Evolutionary conservation across 2,329 filamentous ascomycete genomes (phyloP).

Genomic region (Aspergillus neoniger): DNA sequence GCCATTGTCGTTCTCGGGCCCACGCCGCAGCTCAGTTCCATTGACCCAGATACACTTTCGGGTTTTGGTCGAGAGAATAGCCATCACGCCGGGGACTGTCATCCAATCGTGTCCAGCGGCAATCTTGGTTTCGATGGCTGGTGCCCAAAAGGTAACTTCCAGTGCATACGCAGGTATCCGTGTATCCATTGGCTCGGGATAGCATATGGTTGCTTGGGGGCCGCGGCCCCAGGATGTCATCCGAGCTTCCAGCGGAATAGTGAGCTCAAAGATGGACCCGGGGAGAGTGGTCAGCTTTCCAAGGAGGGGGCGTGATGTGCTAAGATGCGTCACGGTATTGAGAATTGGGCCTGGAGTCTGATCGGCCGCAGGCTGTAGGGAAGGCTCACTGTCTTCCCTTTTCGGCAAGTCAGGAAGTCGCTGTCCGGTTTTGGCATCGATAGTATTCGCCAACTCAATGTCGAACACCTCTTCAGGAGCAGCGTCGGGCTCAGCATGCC

Average conservation of each 20-base stretch:
- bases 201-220: slow-evolving; percentile 66
- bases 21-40: slow-evolving; percentile 62
- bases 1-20: slow-evolving; percentile 55
- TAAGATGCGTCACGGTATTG: slow-evolving; percentile 25
- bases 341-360: slow-evolving; percentile 11
- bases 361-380: slow-evolving; percentile 11
- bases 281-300: slow-evolving; percentile 67
- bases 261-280: slow-evolving; percentile 66
- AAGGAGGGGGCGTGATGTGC: slow-evolving; percentile 48
- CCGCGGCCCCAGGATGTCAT: slow-evolving; percentile 78
- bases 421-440: slow-evolving; percentile 47
- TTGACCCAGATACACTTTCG: slow-evolving; percentile 77
- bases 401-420: slow-evolving; percentile 29
- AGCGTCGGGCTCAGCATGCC: slow-evolving; percentile 10
- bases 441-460: slow-evolving; percentile 43
- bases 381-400: slow-evolving; percentile 19
- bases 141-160: slow-evolving; percentile 72
- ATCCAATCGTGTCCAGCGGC: slow-evolving; percentile 60
- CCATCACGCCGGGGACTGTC: slow-evolving; percentile 58
- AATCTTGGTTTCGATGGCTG: slow-evolving; percentile 63
- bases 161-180: slow-evolving; percentile 81
- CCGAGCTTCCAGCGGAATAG: slow-evolving; percentile 65
- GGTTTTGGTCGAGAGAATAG: slow-evolving; percentile 78
- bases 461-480: slow-evolving; percentile 26
- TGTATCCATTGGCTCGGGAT: slow-evolving; percentile 63